A percentile compares a stretch with the other conserved stretches of the same genome.
Evolutionary conservation across 768 basidiomycete genomes (phyloP).

Genomic region (Scleroderma bovista): DNA sequence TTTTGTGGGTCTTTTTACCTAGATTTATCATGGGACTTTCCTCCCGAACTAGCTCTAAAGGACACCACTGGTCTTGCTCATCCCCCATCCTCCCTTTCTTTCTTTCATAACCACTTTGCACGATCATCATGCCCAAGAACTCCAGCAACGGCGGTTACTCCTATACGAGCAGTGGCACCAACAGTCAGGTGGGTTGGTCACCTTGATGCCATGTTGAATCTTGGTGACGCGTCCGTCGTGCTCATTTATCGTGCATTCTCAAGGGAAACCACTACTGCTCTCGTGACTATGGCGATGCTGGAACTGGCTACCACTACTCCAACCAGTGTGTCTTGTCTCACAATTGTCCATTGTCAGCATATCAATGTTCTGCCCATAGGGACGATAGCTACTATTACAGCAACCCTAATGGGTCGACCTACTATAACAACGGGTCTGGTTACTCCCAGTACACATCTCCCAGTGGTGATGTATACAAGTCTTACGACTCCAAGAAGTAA

Average conservation of each 20-base stretch:
- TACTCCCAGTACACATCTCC: constrained; percentile 48
- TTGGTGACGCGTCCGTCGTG: background rate
- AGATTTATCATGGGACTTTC: no score
- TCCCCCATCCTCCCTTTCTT: no score
- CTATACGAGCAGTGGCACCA: constrained; percentile 46
- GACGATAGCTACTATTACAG: constrained; percentile 60
- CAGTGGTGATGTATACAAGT: constrained; percentile 27
- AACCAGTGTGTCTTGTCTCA: constrained; percentile 39
- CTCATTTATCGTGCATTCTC: background rate
- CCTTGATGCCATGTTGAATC: background rate
- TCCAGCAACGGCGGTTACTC: constrained; percentile 27
- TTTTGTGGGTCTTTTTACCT: constrained; percentile 19
- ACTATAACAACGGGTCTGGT: constrained; percentile 49
- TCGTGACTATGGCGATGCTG: constrained; percentile 41
- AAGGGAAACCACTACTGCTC: constrained; percentile 61
- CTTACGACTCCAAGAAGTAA: constrained; percentile 20
- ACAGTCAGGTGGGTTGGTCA: constrained; percentile 38
- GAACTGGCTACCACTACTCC: constrained; percentile 55
- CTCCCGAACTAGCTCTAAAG: no score
- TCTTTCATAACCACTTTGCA: no score
- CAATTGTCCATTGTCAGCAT: background rate
- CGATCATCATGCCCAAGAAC: constrained; percentile 6
- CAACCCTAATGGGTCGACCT: constrained; percentile 56
- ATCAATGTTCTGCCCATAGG: constrained; percentile 13
- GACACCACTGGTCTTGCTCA: no score